These are phyloP conservation scores for Adiantum capillusveneris DNA, from an alignment of 75 land plant species.

Conservation along the genomic window DNA sequence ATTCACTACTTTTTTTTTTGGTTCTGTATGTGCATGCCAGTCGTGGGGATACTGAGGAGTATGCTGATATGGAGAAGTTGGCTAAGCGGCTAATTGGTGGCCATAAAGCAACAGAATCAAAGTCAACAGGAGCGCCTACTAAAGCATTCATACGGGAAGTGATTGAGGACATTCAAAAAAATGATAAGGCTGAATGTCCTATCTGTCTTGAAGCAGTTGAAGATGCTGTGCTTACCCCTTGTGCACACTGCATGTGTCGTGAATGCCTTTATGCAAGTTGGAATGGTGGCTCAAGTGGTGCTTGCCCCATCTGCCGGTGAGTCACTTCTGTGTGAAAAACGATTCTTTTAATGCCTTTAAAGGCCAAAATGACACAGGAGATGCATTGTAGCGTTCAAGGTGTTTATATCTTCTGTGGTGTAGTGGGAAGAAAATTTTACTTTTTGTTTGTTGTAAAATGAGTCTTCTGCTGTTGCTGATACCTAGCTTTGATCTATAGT, in stretches of 20 bases:
- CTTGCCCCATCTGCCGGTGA: conserved; percentile 74
- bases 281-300: conserved; percentile 39
- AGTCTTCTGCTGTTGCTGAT: no score
- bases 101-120: background rate
- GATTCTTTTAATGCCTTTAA: no score
- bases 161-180: conserved; percentile 52
- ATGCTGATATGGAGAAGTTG: conserved; percentile 59
- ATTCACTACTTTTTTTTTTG: background rate
- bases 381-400: background rate
- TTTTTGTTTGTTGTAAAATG: no score
- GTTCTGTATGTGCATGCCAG: conserved; percentile 23
- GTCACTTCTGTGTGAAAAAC: no score
- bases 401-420: background rate
- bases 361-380: no score
- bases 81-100: conserved; percentile 48
- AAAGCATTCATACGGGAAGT: conserved; percentile 70
- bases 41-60: conserved; percentile 58
- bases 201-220: conserved; percentile 81
- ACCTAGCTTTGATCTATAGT: no score
- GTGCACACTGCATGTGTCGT: conserved; percentile 88
- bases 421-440: no score
- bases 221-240: conserved; percentile 81
- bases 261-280: conserved; percentile 81
- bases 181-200: conserved; percentile 74
- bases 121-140: conserved; percentile 22